Percentiles rank a stretch among this genome's conserved stretches.
Evolutionary conservation across 2,329 filamentous ascomycete genomes (phyloP).

Genomic region (Chrysoporthe cubensis): DNA sequence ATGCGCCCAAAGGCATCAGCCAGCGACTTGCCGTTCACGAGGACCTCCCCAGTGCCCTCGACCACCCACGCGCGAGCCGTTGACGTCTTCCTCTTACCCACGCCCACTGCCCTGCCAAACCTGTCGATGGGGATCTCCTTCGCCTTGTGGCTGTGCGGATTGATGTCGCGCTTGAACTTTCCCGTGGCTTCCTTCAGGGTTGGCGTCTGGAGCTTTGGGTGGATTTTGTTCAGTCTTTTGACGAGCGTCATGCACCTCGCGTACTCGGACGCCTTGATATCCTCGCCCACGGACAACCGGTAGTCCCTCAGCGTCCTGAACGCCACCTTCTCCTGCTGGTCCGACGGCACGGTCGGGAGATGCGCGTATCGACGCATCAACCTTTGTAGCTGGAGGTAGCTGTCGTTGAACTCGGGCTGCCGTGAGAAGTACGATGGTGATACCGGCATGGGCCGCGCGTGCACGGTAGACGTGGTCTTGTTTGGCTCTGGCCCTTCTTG

Average conservation of each 20-base stretch:
- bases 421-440: constrained; percentile 96
- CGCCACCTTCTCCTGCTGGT: constrained; percentile 71
- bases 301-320: constrained; percentile 84
- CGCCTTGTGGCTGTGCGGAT: constrained; percentile 68
- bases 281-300: constrained; percentile 70
- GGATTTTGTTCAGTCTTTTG: constrained; percentile 82
- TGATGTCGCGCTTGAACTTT: constrained; percentile 74
- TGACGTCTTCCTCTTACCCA: constrained; percentile 86
- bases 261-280: constrained; percentile 77
- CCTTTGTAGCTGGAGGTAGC: constrained; percentile 72
- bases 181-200: constrained; percentile 69
- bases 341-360: constrained; percentile 69
- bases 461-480: constrained; percentile 30
- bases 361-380: constrained; percentile 73
- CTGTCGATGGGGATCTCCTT: constrained; percentile 72
- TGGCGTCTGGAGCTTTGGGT: constrained; percentile 73
- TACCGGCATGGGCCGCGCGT: constrained; percentile 76
- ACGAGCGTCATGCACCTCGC: constrained; percentile 75
- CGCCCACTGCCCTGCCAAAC: constrained; percentile 76
- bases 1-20: constrained; percentile 81
- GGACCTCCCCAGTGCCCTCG: constrained; percentile 86
- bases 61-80: constrained; percentile 85
- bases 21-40: constrained; percentile 89
- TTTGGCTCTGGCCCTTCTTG: neutral
- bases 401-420: constrained; percentile 83